Conservation (phyloP, 2,329 filamentous ascomycete genomes). For the Cyphellophora europaea region DNA sequence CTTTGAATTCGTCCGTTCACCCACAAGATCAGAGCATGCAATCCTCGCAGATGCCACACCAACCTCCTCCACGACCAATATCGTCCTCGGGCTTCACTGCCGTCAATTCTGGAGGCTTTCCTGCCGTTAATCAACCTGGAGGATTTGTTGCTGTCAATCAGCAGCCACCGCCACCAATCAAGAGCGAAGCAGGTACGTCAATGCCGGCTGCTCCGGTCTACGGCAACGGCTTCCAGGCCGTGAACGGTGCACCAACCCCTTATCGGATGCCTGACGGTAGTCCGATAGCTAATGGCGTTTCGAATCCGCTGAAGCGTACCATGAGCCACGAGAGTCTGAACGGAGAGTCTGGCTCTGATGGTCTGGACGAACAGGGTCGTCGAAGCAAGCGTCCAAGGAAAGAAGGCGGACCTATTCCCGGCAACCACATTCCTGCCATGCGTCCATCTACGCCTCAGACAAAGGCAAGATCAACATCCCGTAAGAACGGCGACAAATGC, state of each 20-base stretch:
- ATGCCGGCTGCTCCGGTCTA: neutral
- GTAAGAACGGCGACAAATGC: slow-evolving; percentile 60
- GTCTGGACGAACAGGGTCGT: slow-evolving; percentile 52
- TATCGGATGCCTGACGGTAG: slow-evolving; percentile 5
- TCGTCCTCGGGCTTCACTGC: slow-evolving; percentile 55
- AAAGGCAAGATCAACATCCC: slow-evolving; percentile 46
- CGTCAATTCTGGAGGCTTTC: slow-evolving; percentile 57
- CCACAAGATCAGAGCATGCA: neutral
- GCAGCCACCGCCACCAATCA: slow-evolving; percentile 25
- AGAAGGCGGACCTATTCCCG: slow-evolving; percentile 72
- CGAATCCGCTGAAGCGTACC: slow-evolving; percentile 64
- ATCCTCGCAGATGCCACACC: slow-evolving; percentile 5
- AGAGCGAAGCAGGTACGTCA: slow-evolving; percentile 41
- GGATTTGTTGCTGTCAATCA: slow-evolving; percentile 34
- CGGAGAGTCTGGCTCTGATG: slow-evolving; percentile 28
- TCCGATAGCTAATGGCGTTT: slow-evolving; percentile 10
- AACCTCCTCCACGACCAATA: slow-evolving; percentile 19
- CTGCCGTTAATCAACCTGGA: slow-evolving; percentile 47
- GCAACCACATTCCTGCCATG: slow-evolving; percentile 89
- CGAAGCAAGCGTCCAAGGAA: slow-evolving; percentile 92
- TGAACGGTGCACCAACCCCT: slow-evolving; percentile 39
- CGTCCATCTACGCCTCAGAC: slow-evolving; percentile 61
- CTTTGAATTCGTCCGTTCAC: slow-evolving; percentile 45
- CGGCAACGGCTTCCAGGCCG: slow-evolving; percentile 43
- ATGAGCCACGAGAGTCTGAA: slow-evolving; percentile 49